Conservation (phyloP, 1,284 basidiomycete genomes). For the Rhodotorula sp. region DNA sequence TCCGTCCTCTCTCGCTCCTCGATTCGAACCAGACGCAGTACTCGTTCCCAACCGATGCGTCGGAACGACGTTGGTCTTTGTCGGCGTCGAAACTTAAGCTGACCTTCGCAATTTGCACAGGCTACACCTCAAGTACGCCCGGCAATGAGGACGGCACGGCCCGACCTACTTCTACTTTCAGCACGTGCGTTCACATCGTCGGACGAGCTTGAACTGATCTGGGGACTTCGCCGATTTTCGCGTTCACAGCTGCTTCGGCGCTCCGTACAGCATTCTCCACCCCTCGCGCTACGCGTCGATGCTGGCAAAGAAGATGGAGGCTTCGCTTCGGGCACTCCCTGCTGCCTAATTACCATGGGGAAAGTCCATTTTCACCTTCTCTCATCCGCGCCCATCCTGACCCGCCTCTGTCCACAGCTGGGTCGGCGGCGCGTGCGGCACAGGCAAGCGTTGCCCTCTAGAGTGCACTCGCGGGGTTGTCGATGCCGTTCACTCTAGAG, state of each 20-base stretch:
- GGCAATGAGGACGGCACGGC: conserved; percentile 60
- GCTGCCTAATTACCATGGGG: conserved; percentile 99
- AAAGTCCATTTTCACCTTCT: too few relatives aligned
- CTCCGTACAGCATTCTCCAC: conserved; percentile 97
- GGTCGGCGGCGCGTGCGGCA: conserved; percentile 91
- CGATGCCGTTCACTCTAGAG: conserved; percentile 93
- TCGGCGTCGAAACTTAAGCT: background rate
- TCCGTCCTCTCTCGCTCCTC: conserved; percentile 82
- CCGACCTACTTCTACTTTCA: conserved; percentile 98
- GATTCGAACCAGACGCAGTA: conserved; percentile 94
- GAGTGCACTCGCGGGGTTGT: conserved; percentile 91
- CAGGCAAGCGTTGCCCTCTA: conserved; percentile 81
- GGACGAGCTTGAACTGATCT: background rate
- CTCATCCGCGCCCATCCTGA: too few relatives aligned
- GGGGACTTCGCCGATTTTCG: too few relatives aligned
- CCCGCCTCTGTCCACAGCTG: too few relatives aligned
- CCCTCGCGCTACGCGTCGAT: conserved; percentile 80
- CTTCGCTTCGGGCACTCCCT: conserved; percentile 81
- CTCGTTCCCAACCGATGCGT: conserved; percentile 48
- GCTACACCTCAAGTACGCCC: conserved; percentile 61
- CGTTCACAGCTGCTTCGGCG: conserved; percentile 64
- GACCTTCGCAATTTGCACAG: background rate
- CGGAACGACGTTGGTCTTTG: background rate
- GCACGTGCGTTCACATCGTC: conserved; percentile 80
- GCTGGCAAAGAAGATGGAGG: conserved; percentile 92